A percentile compares a stretch with the other conserved stretches of the same genome.
phyloP scores from a whole-genome alignment of 495 filamentous ascomycete genomes.

The Penicillium lagena region DNA sequence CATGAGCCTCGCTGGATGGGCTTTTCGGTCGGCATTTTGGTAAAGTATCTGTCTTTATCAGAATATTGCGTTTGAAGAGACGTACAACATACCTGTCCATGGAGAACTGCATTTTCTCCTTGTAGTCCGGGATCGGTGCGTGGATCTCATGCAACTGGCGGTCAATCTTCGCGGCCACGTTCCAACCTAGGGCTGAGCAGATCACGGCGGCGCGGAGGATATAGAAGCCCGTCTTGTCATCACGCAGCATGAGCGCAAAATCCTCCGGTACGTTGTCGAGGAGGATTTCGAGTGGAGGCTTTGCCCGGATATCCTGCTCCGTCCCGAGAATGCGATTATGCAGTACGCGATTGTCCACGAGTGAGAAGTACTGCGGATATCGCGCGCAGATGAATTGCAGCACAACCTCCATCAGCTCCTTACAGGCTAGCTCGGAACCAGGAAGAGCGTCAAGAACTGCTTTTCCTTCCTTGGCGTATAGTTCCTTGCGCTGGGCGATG shows the following conservation, averaged over 20 bases:
- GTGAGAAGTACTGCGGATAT: constrained; percentile 73
- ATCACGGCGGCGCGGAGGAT: constrained; percentile 72
- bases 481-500: constrained; percentile 65
- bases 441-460: constrained; percentile 64
- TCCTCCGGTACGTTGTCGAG: constrained; percentile 85
- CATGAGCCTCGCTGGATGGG: constrained; percentile 87
- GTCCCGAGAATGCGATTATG: constrained; percentile 66
- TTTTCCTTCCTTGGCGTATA: constrained; percentile 59
- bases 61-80: neutral
- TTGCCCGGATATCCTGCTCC: constrained; percentile 53
- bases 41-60: constrained; percentile 56
- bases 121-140: constrained; percentile 74
- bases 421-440: constrained; percentile 74
- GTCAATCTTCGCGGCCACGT: constrained; percentile 69
- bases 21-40: constrained; percentile 64
- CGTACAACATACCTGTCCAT: constrained; percentile 63
- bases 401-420: constrained; percentile 87
- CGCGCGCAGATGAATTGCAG: constrained; percentile 72
- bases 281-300: constrained; percentile 65
- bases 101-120: constrained; percentile 82
- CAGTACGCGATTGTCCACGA: constrained; percentile 56
- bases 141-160: constrained; percentile 71
- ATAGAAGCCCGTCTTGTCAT: constrained; percentile 67
- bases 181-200: constrained; percentile 79
- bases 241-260: constrained; percentile 73